Base-by-base conservation (phyloP, 257 asterid species). In the Hygrophila difformis region DNA sequence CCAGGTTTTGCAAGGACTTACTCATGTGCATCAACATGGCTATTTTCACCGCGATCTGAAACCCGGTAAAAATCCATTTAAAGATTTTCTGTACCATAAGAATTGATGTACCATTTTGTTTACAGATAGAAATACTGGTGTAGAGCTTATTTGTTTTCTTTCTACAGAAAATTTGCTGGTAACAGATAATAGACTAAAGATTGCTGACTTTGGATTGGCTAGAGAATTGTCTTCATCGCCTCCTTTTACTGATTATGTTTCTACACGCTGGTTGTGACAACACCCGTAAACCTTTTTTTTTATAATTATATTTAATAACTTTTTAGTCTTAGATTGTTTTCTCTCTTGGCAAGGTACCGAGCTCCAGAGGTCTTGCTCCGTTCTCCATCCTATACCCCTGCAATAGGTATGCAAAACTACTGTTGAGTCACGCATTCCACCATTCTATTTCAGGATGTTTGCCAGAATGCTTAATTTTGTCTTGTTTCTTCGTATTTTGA, bases 171-270 rank as follows among this genome's bases (percentile, higher is more conserved):
- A 89, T 72, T 77, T 89, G 74, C 74, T 89, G 63, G 98, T 85
- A 71, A 82, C 91, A 40, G 65, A 66, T 68, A 71, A 73, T 55
- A 60, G 63, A 55, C 73, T 85, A 39, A 89, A 89, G 74, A 82
- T 89, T 57, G 98, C 96, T 44, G 98, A 89, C 75, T 82, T 89
- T 70, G 98, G 98, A 59, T 71, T 89, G 71, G 98, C 96, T 59
- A 75, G 98, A 72, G 98, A 89, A 62, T 70, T 89, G 51, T 70
- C 91, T 47, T 89, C 98, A 5, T 41, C 42, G 43, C 96, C 98
- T 56, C 98, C 98, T 50, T 89, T 53, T 74, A 89, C 98, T 34
- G 98, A 89, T 61, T 89, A 89, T 73, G 98, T 85, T 69, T 89
- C 98, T 46, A 89, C 98, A 52, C 98, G 98, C 66, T 89, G 98